Conservation (phyloP, 1,139 yeast genomes). For the Yamadazyma trypodendri region DNA sequence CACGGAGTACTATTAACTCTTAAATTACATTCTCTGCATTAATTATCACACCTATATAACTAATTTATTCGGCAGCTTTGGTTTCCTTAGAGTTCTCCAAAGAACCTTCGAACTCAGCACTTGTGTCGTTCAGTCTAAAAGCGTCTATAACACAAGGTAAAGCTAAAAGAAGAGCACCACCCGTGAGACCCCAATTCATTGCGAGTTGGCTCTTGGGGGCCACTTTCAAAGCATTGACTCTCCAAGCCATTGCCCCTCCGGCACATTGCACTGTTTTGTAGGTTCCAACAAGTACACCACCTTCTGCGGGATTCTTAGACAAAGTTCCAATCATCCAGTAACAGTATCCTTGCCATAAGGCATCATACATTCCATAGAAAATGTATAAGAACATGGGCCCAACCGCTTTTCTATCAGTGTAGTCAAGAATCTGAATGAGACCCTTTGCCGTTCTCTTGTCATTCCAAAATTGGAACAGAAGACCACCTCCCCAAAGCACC, state of each 20-base stretch:
- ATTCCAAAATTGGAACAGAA: slow-evolving; percentile 47
- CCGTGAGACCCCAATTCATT: slow-evolving; percentile 8
- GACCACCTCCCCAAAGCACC: slow-evolving; percentile 65
- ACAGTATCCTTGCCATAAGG: slow-evolving; percentile 55
- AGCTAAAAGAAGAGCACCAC: slow-evolving; percentile 6
- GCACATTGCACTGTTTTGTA: slow-evolving; percentile 66
- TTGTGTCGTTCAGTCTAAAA: not conserved
- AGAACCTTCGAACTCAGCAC: not conserved
- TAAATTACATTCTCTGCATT: no score
- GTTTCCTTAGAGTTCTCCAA: not conserved
- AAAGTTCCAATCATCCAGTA: slow-evolving; percentile 61
- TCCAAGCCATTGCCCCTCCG: slow-evolving; percentile 63
- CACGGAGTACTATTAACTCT: no score
- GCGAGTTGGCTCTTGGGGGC: slow-evolving; percentile 5
- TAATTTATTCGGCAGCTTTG: not conserved
- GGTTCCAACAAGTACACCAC: slow-evolving; percentile 60
- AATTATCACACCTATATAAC: no score
- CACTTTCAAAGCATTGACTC: slow-evolving; percentile 23
- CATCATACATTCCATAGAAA: slow-evolving; percentile 59
- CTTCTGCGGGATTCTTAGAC: slow-evolving; percentile 55
- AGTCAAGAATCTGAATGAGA: slow-evolving; percentile 37
- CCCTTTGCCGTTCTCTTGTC: slow-evolving; percentile 30
- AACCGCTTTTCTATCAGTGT: slow-evolving; percentile 43
- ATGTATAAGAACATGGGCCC: slow-evolving; percentile 64
- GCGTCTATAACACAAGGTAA: slow-evolving; percentile 3